Conservation (phyloP, 225 moss, liverwort and hornwort species). For the Bryoerythrophyllum caledonicum region DNA sequence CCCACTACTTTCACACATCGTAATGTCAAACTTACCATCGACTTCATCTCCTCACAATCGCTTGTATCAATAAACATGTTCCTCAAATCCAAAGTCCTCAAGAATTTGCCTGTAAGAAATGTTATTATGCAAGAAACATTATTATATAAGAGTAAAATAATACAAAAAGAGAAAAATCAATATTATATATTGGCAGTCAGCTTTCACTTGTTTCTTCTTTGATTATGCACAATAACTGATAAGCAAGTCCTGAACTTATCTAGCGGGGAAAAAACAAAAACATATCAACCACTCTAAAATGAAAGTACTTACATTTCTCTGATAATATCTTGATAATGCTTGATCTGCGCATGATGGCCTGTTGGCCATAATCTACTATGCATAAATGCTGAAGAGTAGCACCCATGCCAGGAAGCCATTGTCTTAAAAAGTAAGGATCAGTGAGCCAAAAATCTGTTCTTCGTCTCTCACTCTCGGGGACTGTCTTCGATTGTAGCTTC, state of each 20-base stretch:
- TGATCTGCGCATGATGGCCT: conserved; percentile 36
- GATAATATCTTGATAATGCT: conserved; percentile 27
- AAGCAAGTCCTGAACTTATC: too few relatives aligned
- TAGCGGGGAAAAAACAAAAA: too few relatives aligned
- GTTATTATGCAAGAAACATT: neutral
- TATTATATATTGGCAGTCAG: too few relatives aligned
- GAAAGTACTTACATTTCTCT: too few relatives aligned
- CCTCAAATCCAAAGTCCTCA: conserved; percentile 48
- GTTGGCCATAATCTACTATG: conserved; percentile 42
- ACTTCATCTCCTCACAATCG: neutral
- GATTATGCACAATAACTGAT: too few relatives aligned
- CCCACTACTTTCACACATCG: conserved; percentile 46
- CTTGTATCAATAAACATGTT: conserved; percentile 47
- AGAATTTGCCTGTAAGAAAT: too few relatives aligned
- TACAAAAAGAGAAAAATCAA: too few relatives aligned
- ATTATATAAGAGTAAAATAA: too few relatives aligned
- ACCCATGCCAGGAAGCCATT: neutral
- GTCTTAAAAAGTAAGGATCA: neutral
- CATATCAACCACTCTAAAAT: too few relatives aligned
- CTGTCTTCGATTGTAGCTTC: conserved; percentile 30
- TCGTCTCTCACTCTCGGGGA: conserved; percentile 19
- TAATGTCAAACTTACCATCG: conserved; percentile 33
- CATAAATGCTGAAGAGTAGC: conserved; percentile 17
- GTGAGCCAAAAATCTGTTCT: conserved; percentile 29
- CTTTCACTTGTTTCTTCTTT: too few relatives aligned